Conservation (phyloP, 768 basidiomycete genomes). For the Leccinum sublutescens region DNA sequence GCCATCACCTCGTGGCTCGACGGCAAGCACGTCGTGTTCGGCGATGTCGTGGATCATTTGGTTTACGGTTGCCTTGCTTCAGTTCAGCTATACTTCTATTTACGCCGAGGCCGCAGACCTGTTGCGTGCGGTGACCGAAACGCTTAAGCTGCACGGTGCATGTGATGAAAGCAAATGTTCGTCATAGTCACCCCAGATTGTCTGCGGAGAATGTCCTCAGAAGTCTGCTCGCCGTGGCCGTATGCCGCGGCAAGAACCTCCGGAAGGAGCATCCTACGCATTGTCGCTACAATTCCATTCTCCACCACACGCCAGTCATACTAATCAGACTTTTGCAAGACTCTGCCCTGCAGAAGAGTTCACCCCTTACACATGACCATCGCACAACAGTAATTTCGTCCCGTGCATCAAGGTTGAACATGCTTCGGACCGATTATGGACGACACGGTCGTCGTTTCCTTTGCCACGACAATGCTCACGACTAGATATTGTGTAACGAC, state of each 20-base stretch:
- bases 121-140: conserved; percentile 61
- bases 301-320: conserved; percentile 58
- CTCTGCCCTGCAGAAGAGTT: conserved; percentile 50
- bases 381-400: conserved; percentile 44
- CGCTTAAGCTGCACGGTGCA: conserved; percentile 56
- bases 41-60: conserved; percentile 44
- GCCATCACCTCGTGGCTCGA: conserved; percentile 61
- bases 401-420: conserved; percentile 29
- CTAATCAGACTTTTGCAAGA: conserved; percentile 57
- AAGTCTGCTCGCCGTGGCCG: conserved; percentile 61
- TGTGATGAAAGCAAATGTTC: conserved; percentile 54
- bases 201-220: conserved; percentile 61
- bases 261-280: conserved; percentile 42
- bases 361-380: conserved; percentile 36
- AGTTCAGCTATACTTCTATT: conserved; percentile 70
- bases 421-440: conserved; percentile 59
- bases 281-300: conserved; percentile 66
- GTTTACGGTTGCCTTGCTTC: conserved; percentile 81
- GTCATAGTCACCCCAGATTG: conserved; percentile 61
- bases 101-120: conserved; percentile 69
- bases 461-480: conserved; percentile 70
- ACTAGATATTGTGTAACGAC: conserved; percentile 75
- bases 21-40: conserved; percentile 26
- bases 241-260: conserved; percentile 37
- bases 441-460: conserved; percentile 63